These are phyloP conservation scores for Vaccinium macrocarpon DNA, from an alignment of 148 eudicot genomes.

Conservation along the genomic window DNA sequence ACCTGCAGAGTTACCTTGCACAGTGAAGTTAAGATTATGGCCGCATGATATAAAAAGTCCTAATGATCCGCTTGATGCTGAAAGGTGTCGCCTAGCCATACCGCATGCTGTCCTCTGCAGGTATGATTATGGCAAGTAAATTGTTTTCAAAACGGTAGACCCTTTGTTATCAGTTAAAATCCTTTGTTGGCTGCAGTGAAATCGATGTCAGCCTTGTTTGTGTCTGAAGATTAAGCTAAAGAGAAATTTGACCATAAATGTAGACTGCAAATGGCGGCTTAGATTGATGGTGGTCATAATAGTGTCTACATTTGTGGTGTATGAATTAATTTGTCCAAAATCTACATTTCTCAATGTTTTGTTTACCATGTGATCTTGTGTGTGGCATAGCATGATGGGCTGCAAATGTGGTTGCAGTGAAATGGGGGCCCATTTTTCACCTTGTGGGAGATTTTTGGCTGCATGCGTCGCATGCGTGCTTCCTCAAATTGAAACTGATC, in stretches of 20 bases:
- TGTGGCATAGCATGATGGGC: constrained; percentile 1
- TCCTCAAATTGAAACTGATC: constrained; percentile 31
- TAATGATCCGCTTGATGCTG: constrained; percentile 15
- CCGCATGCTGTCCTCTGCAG: constrained; percentile 39
- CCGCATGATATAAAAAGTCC: constrained; percentile 25
- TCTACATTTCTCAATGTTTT: neutral
- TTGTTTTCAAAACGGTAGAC: neutral
- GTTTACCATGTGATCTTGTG: neutral
- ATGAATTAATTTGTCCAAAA: constrained; percentile 5
- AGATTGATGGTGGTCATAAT: neutral
- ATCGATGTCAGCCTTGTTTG: neutral
- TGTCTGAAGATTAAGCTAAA: neutral
- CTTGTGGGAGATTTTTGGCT: constrained; percentile 38
- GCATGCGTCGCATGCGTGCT: constrained; percentile 32
- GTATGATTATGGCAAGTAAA: constrained; percentile 8
- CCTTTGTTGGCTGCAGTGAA: neutral
- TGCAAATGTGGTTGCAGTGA: constrained; percentile 29
- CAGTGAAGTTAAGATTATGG: constrained; percentile 35
- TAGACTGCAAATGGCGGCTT: neutral
- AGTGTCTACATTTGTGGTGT: constrained; percentile 1
- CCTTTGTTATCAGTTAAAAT: neutral
- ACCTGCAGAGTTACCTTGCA: constrained; percentile 33
- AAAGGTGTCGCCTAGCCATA: constrained; percentile 26
- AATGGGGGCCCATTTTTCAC: constrained; percentile 39
- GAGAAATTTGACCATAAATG: neutral